Evolutionary conservation across 1,284 basidiomycete genomes (phyloP), one percentile per base, ranked within the genome.

Genomic region (Pholiota adiposa): DNA sequence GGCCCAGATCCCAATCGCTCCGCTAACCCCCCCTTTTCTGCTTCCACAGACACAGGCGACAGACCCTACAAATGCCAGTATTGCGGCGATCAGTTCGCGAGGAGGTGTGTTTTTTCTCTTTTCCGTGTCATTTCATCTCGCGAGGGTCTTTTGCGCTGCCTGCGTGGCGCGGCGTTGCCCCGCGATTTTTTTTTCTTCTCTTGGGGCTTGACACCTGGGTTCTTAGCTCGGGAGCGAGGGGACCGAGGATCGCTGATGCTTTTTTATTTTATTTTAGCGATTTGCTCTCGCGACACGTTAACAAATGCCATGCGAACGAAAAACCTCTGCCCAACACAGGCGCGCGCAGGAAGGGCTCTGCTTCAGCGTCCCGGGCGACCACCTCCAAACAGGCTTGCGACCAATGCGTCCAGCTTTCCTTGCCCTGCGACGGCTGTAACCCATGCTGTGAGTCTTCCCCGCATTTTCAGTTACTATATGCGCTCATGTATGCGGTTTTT

Each of bases 61-160:
- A 83, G 93, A 51, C 93, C 93, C 7, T 96, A 96, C 80, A 93
- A 92, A 69, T 96, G 94, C 72, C 88, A 90, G 72, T 86, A 90
- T 66, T 96, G 94, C 73, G 92, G 92, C 23, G 89, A 95, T 75
- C 89, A 93, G 73, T 96, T 96, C 72, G 94, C 94, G 0, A 77
- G 93, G 71, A 93, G 90, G 92, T 91, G 51, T 44, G 14, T 38
- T 25, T 14, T 12, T 18, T 18, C n/a, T 12, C 14, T 38, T 38
- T 12, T n/a, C 16, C 36, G 7, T 38, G 5, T 38, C 36, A 38
- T n/a, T 38, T 16, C 36, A 11, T 11, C 29, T 4, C 29, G 11
- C 29, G 5, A 4, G 4, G 4, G 4, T 31, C 11, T 31, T 31
- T 31, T 31, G 29, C 4, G 29, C 29, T 31, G 29, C 29, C 29